Evolutionary conservation across 2,329 filamentous ascomycete species (phyloP), one percentile per base, ranked within the genome.

Genomic region (Fusarium burgessii): DNA sequence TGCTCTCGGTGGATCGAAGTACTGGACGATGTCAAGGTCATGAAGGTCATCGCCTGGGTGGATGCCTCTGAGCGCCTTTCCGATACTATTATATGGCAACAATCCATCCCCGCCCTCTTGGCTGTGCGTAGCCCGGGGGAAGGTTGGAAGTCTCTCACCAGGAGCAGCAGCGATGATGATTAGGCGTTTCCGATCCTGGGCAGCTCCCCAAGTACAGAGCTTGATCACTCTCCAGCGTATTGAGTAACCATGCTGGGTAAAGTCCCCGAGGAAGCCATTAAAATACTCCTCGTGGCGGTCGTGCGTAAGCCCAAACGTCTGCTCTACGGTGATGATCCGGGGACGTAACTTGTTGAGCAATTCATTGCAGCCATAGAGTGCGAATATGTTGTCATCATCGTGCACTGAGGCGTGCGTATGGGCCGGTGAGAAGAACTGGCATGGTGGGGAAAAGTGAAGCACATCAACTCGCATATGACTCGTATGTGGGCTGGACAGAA

Each of bases 391-490:
- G 1, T 81, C 84, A 2, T 92, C 91, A 68, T 97, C 93, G 27
- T 91, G 86, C 2, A 81, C 88, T 47, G 94, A 91, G 25, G 90
- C 85, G 10, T 82, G 82, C 0, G 92, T 95, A 64, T 97, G 91
- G 0, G 90, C 91, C 0, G 89, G 88, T 0, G 92, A 95, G 77
- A 91, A 95, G 4, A 87, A 89, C 72, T 95, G 92, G 60, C 94
- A 97, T 0, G 93, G 93, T 0, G 92, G 93, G 0, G 91, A 94
- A 0, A 94, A 80, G 70, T 97, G 93, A 0, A 93, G 80, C 3
- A 95, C 82, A 71, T 96, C 93, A 0, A 91, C 87, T 7, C 82
- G 82, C 12, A 84, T 75, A 13, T 72, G 61, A 12, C 55, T 23
- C 12, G 56, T 69, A 5, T 79, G 76, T 0, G 80, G 71, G 0